Base-by-base conservation (phyloP, 805 yeast genomes). In the Barnettozyma sp. region DNA sequence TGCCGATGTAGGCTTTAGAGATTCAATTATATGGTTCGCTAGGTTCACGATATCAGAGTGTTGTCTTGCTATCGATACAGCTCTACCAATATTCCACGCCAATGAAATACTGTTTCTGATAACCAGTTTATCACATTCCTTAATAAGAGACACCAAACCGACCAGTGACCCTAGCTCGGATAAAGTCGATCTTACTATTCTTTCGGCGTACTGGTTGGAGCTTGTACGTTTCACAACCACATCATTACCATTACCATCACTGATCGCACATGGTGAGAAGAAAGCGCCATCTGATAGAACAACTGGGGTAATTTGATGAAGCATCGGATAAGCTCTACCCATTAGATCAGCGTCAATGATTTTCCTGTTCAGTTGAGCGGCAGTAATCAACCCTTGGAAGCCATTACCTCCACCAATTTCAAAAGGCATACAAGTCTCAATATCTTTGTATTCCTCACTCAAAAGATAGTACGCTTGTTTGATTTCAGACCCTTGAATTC, bases 61-160 rank as follows among this genome's bases (percentile, higher is more conserved):
- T 32, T 60, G 62, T 30, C 59, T 53, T 1, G 72, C 65, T 15
- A 61, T 46, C 21, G 45, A 43, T 5, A 68, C 65, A 4, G 70
- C 71, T 34, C 65, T 56, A 4, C 73, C 73, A 32, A 68, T 60
- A 49, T 72, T 57, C 73, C 73, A 69, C 3, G 71, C 65, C 15
- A 58, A 44, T 2, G 72, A 68, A 10, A 65, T 26, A 14, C 68
- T 50, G 39, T 59, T 55, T 27, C 45, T 50, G 17, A 66, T 58
- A 6, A 61, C 58, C 40, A 60, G 38, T 7, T 54, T 42, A 2
- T 50, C 46, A 13, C 50, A 38, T 18, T 49, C 51, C 56, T 63
- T 57, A 14, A 66, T 60, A 5, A 60, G 50, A 19, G 57, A 55
- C 42, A 46, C 40, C 16, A 44, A 29, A 13, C 60, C 68, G 30